Evolutionary conservation across 2,329 filamentous ascomycete genomes (phyloP), one percentile per base, ranked within the genome.

Genomic region (Aphanocladium album): DNA sequence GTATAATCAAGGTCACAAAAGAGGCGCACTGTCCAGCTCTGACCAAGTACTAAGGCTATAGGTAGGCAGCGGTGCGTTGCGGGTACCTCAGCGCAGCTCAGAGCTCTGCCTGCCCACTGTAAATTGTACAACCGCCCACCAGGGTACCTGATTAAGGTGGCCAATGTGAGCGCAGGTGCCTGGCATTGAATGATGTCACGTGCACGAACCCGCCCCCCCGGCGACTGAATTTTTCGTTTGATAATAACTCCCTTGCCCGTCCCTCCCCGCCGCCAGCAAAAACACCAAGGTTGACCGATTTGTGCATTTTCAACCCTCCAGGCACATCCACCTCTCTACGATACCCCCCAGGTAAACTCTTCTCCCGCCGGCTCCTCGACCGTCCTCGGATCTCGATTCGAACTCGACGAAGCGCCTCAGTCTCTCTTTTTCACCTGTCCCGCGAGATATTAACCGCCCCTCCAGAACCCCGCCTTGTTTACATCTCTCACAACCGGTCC

Each of bases 391-490:
- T 54, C 41, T 54, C 57, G 39, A 60, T 53, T 59, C 56, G 56
- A 52, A 23, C 21, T 19, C 27, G 30, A 53, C 27, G n/a, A 46
- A 53, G 39, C 49, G 27, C 27, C 39, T 19, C 19, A 12, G 17
- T 14, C 25, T n/a, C 25, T 43, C 16, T 7, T 45, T n/a, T 51
- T 17, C 27, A 53, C 17, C 54, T 46, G 16, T 46, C 49, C 41
- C 49, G 56, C 57, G 41, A 53, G 57, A 60, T 60, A 53, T 73
- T 76, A 72, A 76, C 73, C 65, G 64, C 65, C 67, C 65, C 64
- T 66, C 65, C 67, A 76, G 73, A 71, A 76, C 76, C 72, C 75
- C 76, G 74, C 56, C 76, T 76, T 80, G 77, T 79, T 80, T 78
- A 78, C 76, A 74, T 74, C 72, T 70, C 67, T 69, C 67, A 65